Percentiles rank a stretch among this genome's conserved stretches.
phyloP scores from a whole-genome alignment of 1,284 basidiomycete species.

The Cutaneotrichosporon sp. region DNA sequence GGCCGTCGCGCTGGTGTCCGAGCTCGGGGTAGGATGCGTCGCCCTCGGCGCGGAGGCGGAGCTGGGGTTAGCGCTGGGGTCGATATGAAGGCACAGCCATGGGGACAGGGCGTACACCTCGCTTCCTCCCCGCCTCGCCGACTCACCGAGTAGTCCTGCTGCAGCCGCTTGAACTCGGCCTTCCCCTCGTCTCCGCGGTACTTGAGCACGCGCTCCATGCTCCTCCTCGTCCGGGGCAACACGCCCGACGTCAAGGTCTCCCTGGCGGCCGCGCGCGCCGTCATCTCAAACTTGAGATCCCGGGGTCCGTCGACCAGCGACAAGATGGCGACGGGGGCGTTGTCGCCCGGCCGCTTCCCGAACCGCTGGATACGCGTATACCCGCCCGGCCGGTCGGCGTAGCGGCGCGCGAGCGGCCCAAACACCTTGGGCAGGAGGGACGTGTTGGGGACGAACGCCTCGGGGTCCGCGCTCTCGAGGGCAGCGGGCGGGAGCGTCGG shows the following conservation, averaged over 20 bases:
- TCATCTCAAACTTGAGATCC: conserved; percentile 84
- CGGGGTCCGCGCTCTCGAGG: conserved; percentile 35
- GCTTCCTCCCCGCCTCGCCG: not conserved
- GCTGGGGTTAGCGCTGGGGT: conserved; percentile 33
- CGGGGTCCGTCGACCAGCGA: conserved; percentile 92
- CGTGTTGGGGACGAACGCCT: conserved; percentile 51
- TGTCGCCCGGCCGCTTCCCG: conserved; percentile 86
- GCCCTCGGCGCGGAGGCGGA: conserved; percentile 26
- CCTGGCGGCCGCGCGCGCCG: conserved; percentile 77
- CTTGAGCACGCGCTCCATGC: conserved; percentile 48
- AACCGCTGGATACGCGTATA: conserved; percentile 94
- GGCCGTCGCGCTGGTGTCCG: conserved; percentile 7
- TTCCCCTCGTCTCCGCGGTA: conserved; percentile 47
- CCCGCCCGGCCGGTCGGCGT: conserved; percentile 80
- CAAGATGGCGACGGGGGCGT: conserved; percentile 88
- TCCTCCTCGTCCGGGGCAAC: conserved; percentile 5
- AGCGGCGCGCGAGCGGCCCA: conserved; percentile 75
- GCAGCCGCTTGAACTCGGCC: conserved; percentile 46
- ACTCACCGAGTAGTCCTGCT: conserved; percentile 54
- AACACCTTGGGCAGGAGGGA: conserved; percentile 78
- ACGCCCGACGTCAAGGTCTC: conserved; percentile 53
- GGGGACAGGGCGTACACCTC: too few species aligned
- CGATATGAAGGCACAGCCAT: not conserved
- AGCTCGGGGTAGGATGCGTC: not conserved
- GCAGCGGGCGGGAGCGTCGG: conserved; percentile 11